Base-by-base conservation (phyloP, 805 yeast genomes). In the Millerozyma miso region DNA sequence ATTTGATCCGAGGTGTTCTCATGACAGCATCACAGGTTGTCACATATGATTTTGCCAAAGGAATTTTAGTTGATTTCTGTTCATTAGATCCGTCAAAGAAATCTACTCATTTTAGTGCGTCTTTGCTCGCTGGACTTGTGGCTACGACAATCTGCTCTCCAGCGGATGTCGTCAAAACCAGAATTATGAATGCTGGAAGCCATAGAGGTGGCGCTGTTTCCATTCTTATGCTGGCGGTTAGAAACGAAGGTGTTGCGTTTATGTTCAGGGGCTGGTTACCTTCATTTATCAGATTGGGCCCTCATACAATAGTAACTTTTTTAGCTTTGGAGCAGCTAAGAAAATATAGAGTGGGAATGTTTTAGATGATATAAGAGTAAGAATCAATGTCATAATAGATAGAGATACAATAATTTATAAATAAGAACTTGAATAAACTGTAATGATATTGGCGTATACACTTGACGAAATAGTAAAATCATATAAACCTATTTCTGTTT, bases 71-170 rank as follows among this genome's bases (percentile, higher is more conserved):
- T 14, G 63, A 68, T 3, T 51, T 56, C 4, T 42, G 79, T 2
- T 59, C 67, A 3, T 61, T 81, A 63, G 81, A 84, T 55, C 79
- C 86, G 34, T 63, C 74, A 15, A 74, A 81, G 41, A 78, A 80
- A 49, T 53, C 80, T 0, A 87, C 96, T 2, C 95, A 88, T 61
- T 87, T 88, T 56, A 59, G 81, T 29, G 87, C 96, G 0, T 83
- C 91, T 3, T 68, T 88, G 47, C 56, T 84, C 48, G 95, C 96
- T 1, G 96, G 96, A 14, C 66, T 88, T 31, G 88, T 88, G 4
- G 96, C 96, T 4, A 88, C 96, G 0, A 88, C 96, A 0, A 85
- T 88, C 15, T 88, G 96, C 60, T 86, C 95, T 1, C 96, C 96
- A 1, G 96, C 90, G 7, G 96, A 88, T 62, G 96, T 88, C 3